Base-by-base conservation (phyloP, 1,284 basidiomycete genomes). In the Apiotrichum laibachii region DNA sequence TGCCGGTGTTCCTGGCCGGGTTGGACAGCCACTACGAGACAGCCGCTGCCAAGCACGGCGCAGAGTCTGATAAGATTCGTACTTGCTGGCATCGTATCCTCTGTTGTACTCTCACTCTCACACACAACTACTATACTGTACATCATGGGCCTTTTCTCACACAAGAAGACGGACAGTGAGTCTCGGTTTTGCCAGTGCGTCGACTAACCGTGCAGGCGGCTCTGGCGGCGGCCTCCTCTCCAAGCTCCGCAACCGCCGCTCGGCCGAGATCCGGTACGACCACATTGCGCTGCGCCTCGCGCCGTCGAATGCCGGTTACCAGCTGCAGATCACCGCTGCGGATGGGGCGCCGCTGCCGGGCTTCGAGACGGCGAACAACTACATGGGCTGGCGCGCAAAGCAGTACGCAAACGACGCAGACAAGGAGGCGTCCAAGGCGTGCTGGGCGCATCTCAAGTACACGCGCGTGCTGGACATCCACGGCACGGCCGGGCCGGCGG, bases 391-490 rank as follows among this genome's bases (percentile, higher is more conserved):
- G 49, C 5, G 5, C 4, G 3, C 4, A 35, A 50, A 50, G 49
- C 16, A 6, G 18, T 40, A 21, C 22, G 37, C 49, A 3, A n/a
- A 16, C 12, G 49, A 50, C 3, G 49, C 31, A 5, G 49, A 50
- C 49, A 37, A 40, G 35, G 49, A 50, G 49, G n/a, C 49, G 16
- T 22, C n/a, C 35, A 37, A 34, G 35, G 35, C 35, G 11, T 39
- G 35, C 35, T 50, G 49, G 49, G 19, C n/a, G 1, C 19, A 21
- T 19, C 49, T 50, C 49, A 50, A 50, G 49, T 18, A 50, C 49
- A 50, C 49, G 19, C 49, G 49, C 15, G 49, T 50, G 34, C 49
- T 50, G 35, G 49, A 50, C 37, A 50, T 50, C 26, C 35, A 40
- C 15, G 49, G 49, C 4, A 40, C 37, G 1, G 49, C 49, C 19